A percentile compares a stretch with the other conserved stretches of the same genome.
phyloP scores from a whole-genome alignment of 2,329 filamentous ascomycete species.

The Thielaviopsis punctulata region DNA sequence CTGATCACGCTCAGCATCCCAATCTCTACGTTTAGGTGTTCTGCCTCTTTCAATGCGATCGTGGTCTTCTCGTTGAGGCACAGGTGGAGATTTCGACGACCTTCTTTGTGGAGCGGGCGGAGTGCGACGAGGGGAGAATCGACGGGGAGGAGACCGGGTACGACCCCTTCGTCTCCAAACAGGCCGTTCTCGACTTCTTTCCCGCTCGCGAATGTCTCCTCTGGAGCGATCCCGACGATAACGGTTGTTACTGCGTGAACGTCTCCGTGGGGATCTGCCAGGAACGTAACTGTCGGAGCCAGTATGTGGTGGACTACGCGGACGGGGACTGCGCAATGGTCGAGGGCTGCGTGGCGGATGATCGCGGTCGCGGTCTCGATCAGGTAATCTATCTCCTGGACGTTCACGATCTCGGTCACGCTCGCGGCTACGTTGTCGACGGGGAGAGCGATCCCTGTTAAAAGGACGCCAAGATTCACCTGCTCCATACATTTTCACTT shows the following conservation, averaged over 20 bases:
- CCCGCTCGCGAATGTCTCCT: constrained; percentile 24
- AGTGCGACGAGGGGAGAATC: constrained; percentile 22
- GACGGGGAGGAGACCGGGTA: constrained; percentile 20
- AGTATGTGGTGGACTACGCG: constrained; percentile 22
- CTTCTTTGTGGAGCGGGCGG: constrained; percentile 18
- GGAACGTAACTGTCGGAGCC: constrained; percentile 30
- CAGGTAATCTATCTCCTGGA: not conserved
- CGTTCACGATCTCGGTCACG: constrained; percentile 5
- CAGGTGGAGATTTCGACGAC: constrained; percentile 15
- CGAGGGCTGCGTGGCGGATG: constrained; percentile 23
- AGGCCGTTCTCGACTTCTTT: constrained; percentile 7
- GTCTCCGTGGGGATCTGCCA: constrained; percentile 25
- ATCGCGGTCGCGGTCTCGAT: constrained; percentile 15
- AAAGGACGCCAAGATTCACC: constrained; percentile 45
- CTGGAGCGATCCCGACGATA: constrained; percentile 27
- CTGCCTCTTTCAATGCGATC: constrained; percentile 24
- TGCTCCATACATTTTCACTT: constrained; percentile 43
- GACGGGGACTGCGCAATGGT: constrained; percentile 16
- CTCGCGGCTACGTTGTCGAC: constrained; percentile 19
- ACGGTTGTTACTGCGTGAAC: constrained; percentile 26
- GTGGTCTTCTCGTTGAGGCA: constrained; percentile 16
- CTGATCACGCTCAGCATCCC: constrained; percentile 19
- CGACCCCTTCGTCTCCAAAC: constrained; percentile 16
- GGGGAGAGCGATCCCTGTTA: constrained; percentile 28
- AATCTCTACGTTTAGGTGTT: constrained; percentile 22